These are phyloP conservation scores for Scheffersomyces parashehatae DNA, from an alignment of 1,139 yeast genomes.

Conservation along the genomic window DNA sequence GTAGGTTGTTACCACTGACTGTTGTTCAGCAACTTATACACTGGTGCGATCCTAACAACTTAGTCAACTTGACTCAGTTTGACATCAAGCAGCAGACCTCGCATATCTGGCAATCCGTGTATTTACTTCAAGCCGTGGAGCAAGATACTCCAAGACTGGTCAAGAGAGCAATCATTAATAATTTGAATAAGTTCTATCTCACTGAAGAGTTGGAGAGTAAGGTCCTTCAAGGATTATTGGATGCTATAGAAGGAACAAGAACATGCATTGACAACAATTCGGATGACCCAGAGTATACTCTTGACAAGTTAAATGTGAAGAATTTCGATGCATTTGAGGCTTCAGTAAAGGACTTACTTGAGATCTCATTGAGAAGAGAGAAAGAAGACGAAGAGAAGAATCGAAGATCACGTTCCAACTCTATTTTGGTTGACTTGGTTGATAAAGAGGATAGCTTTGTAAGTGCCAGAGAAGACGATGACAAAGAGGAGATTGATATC, in stretches of 20 bases:
- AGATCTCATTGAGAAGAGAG: slow-evolving; percentile 27
- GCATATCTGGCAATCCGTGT: slow-evolving; percentile 61
- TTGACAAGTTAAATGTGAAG: slow-evolving; percentile 48
- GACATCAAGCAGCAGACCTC: slow-evolving; percentile 43
- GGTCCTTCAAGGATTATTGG: slow-evolving; percentile 32
- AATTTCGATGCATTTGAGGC: slow-evolving; percentile 48
- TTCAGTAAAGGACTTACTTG: slow-evolving; percentile 26
- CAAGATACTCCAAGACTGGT: slow-evolving; percentile 54
- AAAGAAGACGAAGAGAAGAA: slow-evolving; percentile 8
- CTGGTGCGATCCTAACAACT: slow-evolving; percentile 83
- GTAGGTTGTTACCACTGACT: slow-evolving; percentile 49
- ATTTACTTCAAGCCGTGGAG: slow-evolving; percentile 52
- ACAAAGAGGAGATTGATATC: slow-evolving; percentile 4
- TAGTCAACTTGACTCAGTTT: slow-evolving; percentile 53
- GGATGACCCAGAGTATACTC: slow-evolving; percentile 28
- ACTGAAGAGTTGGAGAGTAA: slow-evolving; percentile 30
- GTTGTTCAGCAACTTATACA: slow-evolving; percentile 74
- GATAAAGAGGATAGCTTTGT: slow-evolving; percentile 7
- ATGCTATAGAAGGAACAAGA: slow-evolving; percentile 37
- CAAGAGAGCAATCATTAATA: slow-evolving; percentile 56
- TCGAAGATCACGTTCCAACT: slow-evolving; percentile 9
- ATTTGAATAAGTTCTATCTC: slow-evolving; percentile 49
- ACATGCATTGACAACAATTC: slow-evolving; percentile 24
- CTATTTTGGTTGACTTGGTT: slow-evolving; percentile 14
- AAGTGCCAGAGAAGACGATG: neutral